Evolutionary conservation across 305 asterid species (phyloP).

Genomic region (Fraxinus platypoda): DNA sequence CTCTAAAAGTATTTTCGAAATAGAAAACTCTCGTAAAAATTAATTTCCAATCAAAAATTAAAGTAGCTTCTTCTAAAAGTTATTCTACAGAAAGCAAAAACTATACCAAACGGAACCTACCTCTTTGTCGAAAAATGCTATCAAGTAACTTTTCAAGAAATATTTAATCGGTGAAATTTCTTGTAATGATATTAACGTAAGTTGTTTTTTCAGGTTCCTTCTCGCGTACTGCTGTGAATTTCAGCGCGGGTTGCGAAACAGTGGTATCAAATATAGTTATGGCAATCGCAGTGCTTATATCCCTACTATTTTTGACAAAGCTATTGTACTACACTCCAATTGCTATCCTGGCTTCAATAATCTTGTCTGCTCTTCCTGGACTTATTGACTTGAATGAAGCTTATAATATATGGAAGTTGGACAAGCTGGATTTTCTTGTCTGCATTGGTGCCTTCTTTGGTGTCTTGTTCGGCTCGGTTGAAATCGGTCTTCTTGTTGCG

Average conservation of each 20-base stretch:
- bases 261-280: conserved; percentile 68
- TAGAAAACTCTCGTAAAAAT: no score
- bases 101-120: no score
- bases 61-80: no score
- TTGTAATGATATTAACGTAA: not conserved
- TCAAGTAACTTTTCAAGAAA: not conserved
- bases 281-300: conserved; percentile 63
- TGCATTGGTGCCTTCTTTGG: conserved; percentile 64
- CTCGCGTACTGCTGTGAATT: conserved; percentile 79
- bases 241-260: conserved; percentile 66
- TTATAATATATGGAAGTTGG: conserved; percentile 59
- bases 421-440: conserved; percentile 61
- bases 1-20: no score
- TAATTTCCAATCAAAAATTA: no score
- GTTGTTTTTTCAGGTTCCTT: conserved; percentile 53
- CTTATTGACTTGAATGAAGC: conserved; percentile 61
- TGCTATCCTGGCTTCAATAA: conserved; percentile 69
- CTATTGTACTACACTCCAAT: conserved; percentile 65
- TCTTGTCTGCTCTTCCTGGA: conserved; percentile 74
- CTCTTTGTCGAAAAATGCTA: not conserved
- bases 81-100: no score
- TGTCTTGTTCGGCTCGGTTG: conserved; percentile 68
- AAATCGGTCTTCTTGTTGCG: conserved; percentile 74
- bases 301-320: conserved; percentile 49
- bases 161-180: not conserved